Conservation (phyloP, 164 flowering plant species). For the Platanus orientalis region DNA sequence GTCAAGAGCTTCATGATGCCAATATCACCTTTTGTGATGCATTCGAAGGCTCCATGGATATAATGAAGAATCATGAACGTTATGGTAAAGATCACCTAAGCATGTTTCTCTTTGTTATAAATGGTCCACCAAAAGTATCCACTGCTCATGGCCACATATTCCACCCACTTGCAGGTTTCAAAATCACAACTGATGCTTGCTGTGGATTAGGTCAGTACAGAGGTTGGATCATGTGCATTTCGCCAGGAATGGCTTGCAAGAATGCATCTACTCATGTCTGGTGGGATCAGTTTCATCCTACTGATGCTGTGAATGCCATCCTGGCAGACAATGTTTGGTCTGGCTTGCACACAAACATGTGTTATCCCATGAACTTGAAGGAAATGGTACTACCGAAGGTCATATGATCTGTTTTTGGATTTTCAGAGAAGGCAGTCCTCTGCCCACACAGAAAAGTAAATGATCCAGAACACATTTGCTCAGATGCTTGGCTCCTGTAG, state of each 20-base stretch:
- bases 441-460: no score
- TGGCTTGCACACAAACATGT: slow-evolving; percentile 59
- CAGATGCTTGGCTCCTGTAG: no score
- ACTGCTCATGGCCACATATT: background rate
- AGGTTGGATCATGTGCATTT: no score
- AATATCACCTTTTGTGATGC: slow-evolving; percentile 69
- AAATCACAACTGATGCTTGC: no score
- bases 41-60: slow-evolving; percentile 75
- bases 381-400: slow-evolving; percentile 38
- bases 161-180: slow-evolving; percentile 48
- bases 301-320: slow-evolving; percentile 73
- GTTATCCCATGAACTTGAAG: slow-evolving; percentile 76
- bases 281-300: slow-evolving; percentile 98
- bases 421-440: no score
- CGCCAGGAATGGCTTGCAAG: slow-evolving; percentile 70
- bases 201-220: no score
- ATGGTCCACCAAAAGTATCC: background rate
- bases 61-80: no score
- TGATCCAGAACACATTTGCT: no score
- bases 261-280: slow-evolving; percentile 71
- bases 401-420: slow-evolving; percentile 7
- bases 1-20: slow-evolving; percentile 44
- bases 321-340: no score
- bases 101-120: background rate
- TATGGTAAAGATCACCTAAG: slow-evolving; percentile 48